Evolutionary conservation across 805 yeast species (phyloP).

Genomic region (Nakazawaea wickerhamii): DNA sequence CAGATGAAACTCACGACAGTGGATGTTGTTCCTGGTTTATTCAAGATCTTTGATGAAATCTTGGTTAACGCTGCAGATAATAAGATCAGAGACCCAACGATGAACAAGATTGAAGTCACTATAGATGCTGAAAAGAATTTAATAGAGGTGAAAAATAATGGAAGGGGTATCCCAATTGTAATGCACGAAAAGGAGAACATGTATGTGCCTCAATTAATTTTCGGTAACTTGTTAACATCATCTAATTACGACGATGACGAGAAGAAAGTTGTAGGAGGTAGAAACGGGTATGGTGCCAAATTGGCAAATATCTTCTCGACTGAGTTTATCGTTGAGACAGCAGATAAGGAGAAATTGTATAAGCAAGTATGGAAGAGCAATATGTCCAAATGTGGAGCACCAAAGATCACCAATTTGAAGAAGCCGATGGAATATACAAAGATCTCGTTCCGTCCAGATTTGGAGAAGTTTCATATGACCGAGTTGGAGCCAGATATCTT

Average conservation of each 20-base stretch:
- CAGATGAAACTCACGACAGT: slow-evolving; percentile 59
- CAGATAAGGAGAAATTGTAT: slow-evolving; percentile 66
- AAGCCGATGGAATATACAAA: slow-evolving; percentile 75
- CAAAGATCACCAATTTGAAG: slow-evolving; percentile 58
- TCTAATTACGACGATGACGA: slow-evolving; percentile 94
- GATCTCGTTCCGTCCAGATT: slow-evolving; percentile 84
- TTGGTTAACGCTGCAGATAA: slow-evolving; percentile 98
- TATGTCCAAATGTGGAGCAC: slow-evolving; percentile 74
- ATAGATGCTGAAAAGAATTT: slow-evolving; percentile 71
- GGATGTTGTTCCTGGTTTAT: slow-evolving; percentile 88
- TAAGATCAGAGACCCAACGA: slow-evolving; percentile 87
- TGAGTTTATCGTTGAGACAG: slow-evolving; percentile 82
- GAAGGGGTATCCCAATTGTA: slow-evolving; percentile 92
- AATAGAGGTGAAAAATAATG: slow-evolving; percentile 85
- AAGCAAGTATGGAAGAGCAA: slow-evolving; percentile 83
- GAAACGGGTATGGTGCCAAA: slow-evolving; percentile 98
- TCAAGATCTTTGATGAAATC: slow-evolving; percentile 95
- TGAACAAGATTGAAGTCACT: slow-evolving; percentile 81
- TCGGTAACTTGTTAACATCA: slow-evolving; percentile 91
- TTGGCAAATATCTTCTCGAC: slow-evolving; percentile 93
- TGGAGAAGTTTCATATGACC: slow-evolving; percentile 81
- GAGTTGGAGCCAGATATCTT: slow-evolving; percentile 74
- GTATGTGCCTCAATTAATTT: slow-evolving; percentile 92
- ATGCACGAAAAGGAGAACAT: slow-evolving; percentile 88
- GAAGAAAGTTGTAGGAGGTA: slow-evolving; percentile 95